Conservation (phyloP, 2,329 filamentous ascomycete species). For the Exophiala aquamarina region DNA sequence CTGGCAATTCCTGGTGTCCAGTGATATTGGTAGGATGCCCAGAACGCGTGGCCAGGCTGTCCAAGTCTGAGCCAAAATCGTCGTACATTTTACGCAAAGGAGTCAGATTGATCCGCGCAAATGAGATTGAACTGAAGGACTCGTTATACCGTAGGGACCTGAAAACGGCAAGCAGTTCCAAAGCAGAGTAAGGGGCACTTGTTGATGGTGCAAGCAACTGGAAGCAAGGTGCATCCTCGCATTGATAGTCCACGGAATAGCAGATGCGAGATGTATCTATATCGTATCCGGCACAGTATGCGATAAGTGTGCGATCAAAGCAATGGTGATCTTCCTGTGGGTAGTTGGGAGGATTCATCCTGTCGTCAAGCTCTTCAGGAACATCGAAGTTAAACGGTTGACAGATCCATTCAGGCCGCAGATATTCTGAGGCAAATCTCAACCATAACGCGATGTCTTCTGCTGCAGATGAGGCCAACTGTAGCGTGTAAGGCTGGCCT, state of each 20-base stretch:
- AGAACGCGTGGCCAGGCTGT: slow-evolving; percentile 62
- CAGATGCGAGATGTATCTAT: slow-evolving; percentile 66
- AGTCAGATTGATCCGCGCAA: slow-evolving; percentile 64
- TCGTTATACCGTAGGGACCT: slow-evolving; percentile 70
- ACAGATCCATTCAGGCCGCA: slow-evolving; percentile 66
- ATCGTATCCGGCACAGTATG: slow-evolving; percentile 69
- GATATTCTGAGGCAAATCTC: slow-evolving; percentile 59
- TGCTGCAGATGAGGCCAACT: slow-evolving; percentile 64
- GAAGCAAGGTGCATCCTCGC: slow-evolving; percentile 68
- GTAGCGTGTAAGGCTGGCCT: slow-evolving; percentile 54
- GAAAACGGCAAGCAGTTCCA: slow-evolving; percentile 70
- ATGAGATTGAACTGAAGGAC: slow-evolving; percentile 66
- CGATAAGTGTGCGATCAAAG: slow-evolving; percentile 67
- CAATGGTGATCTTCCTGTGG: slow-evolving; percentile 58
- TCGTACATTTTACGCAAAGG: slow-evolving; percentile 63
- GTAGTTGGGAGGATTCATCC: slow-evolving; percentile 47
- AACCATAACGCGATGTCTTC: slow-evolving; percentile 65
- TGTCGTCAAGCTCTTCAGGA: slow-evolving; percentile 55
- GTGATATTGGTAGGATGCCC: slow-evolving; percentile 54
- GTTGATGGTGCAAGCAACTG: slow-evolving; percentile 59
- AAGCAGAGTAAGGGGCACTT: slow-evolving; percentile 52
- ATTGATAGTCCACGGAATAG: slow-evolving; percentile 60
- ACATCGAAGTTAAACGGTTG: slow-evolving; percentile 64
- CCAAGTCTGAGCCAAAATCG: slow-evolving; percentile 59
- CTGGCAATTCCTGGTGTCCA: slow-evolving; percentile 54